Conservation (phyloP, 176 grass and related monocot genomes). For the Oryza brachyantha region DNA sequence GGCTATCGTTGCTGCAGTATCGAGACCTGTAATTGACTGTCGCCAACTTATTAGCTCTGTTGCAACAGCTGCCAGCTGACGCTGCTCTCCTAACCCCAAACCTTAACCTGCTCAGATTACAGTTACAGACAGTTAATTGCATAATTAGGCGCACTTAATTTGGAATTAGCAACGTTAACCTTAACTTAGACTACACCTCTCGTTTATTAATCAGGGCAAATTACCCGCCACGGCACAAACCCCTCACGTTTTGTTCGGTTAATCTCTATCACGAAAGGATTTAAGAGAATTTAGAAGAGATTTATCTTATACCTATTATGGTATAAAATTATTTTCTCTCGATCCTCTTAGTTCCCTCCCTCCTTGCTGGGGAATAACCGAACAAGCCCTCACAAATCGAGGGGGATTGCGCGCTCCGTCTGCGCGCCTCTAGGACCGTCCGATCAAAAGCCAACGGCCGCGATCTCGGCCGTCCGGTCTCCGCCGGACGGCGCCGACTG, state of each 20-base stretch:
- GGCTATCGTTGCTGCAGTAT: not conserved
- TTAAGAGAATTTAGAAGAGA: no score
- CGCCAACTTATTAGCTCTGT: not conserved
- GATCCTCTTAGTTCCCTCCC: no score
- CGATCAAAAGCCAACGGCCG: not conserved
- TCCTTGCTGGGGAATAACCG: no score
- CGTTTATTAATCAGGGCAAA: not conserved
- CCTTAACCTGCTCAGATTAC: no score
- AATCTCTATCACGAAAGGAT: no score
- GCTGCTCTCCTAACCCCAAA: not conserved
- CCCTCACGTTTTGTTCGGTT: no score
- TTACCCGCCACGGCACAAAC: no score
- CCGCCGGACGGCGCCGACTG: not conserved
- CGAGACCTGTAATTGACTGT: not conserved
- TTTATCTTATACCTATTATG: no score
- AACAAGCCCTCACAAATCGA: no score
- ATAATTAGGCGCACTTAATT: constrained; percentile 15
- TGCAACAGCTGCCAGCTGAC: constrained; percentile 21
- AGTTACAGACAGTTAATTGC: not conserved
- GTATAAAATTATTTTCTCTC: no score
- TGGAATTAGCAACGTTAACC: not conserved
- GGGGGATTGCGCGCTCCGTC: no score
- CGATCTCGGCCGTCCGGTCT: constrained; percentile 2
- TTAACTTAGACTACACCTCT: not conserved
- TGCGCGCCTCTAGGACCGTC: not conserved